A percentile compares a stretch with the other conserved stretches of the same genome.
These are phyloP conservation scores for Kentomonas sorsogonicus DNA, from an alignment of 208 protist species.

Conservation along the genomic window DNA sequence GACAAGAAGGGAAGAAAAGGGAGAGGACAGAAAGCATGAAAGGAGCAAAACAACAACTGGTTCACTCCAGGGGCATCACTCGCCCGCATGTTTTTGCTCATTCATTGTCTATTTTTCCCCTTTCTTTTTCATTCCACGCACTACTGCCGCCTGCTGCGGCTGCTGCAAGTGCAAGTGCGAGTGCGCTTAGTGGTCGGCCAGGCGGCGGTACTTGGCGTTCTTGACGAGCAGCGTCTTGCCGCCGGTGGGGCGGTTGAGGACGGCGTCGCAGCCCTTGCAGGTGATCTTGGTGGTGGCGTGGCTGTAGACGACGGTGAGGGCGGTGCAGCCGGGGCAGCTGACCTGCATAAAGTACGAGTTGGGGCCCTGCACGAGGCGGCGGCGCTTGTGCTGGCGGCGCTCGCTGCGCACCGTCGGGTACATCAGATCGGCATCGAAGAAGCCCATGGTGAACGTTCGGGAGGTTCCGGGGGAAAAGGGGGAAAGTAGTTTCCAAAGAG, in stretches of 20 bases:
- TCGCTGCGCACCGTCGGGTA: constrained; percentile 94
- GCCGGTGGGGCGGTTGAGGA: constrained; percentile 98
- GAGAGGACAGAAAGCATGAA: constrained; percentile 8
- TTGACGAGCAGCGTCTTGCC: constrained; percentile 96
- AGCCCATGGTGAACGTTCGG: constrained; percentile 61
- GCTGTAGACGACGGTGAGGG: constrained; percentile 96
- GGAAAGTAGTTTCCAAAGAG: too few species aligned
- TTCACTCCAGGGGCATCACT: not conserved
- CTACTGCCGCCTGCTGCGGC: not conserved
- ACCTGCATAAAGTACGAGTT: constrained; percentile 99
- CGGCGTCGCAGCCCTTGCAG: constrained; percentile 94
- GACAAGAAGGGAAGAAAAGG: constrained; percentile 1
- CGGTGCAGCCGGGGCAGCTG: constrained; percentile 96
- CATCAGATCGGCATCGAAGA: constrained; percentile 96
- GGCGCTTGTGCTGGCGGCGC: constrained; percentile 98
- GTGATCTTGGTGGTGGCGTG: constrained; percentile 96
- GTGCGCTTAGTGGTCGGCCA: constrained; percentile 86
- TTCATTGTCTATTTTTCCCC: constrained; percentile 12
- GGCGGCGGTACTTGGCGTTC: constrained; percentile 94
- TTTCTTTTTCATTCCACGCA: constrained; percentile 2
- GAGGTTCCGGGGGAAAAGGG: constrained; percentile 3
- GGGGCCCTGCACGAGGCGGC: constrained; percentile 98
- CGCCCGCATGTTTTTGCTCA: constrained; percentile 15
- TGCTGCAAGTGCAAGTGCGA: not conserved
- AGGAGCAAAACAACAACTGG: constrained; percentile 3